Base-by-base conservation (phyloP, 257 asterid species). In the Przewalskia tangutica region DNA sequence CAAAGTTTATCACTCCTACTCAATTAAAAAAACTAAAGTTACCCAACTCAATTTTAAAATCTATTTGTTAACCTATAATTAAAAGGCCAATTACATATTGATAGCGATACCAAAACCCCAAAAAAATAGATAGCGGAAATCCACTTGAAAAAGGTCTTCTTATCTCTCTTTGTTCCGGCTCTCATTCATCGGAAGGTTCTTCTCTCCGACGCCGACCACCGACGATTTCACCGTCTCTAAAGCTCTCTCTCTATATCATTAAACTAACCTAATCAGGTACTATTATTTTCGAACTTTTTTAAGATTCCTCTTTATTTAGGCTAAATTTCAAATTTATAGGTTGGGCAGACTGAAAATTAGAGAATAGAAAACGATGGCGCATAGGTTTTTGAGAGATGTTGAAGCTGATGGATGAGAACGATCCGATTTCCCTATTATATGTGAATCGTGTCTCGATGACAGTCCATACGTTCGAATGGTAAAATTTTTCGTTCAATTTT, bases 401-500 rank as follows among this genome's bases (percentile, higher is more conserved):
- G 99, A 93, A 85, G 94, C 98, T 7, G 99, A 96, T 88, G 99
- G 98, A 48, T 96, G 99, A 98, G 99, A 96, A 86, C 90, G 98
- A 38, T 88, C 99, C 20, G 98, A 96, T 81, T 96, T 94, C 83
- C 98, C 98, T 5, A 94, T 96, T 80, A 93, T 96, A 17, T 96
- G 99, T 46, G 98, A 94, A 83, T 96, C 99, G 5, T 96, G 99
- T 86, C 97, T 96, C 4, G 98, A 98, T 5, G 98, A 96, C 79
- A 96, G 91, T 81, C 99, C 98, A 14, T 94, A 94, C 44, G 93
- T 94, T 83, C 92, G 99, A 83, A 96, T 96, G 99, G 99, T 95
- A 92, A n/a, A 12, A 32, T 82, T 53, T 4, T 17, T 1, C 59
- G 7, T 59, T 68, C 18, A 71, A 20, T 6, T 11, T 71, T 46